A percentile compares a stretch with the other conserved stretches of the same genome.
These are phyloP conservation scores for Phytopythium chamaehyphon DNA, from an alignment of 352 stramenopile species.

Conservation along the genomic window DNA sequence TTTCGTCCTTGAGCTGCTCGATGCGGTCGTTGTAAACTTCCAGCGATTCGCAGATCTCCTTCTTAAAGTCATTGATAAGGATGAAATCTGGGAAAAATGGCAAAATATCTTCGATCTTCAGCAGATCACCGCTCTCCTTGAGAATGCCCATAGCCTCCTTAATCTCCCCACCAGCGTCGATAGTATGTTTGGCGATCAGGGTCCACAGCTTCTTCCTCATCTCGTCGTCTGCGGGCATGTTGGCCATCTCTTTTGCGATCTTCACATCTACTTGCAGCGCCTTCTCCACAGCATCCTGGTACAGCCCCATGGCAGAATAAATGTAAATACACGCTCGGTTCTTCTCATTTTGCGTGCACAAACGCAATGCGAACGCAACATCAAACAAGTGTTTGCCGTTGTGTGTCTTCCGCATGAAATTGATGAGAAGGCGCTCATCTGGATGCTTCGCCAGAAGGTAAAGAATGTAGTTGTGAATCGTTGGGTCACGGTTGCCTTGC, in stretches of 20 bases:
- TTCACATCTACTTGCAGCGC: constrained; percentile 89
- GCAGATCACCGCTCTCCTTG: constrained; percentile 70
- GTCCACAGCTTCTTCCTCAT: constrained; percentile 92
- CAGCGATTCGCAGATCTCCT: constrained; percentile 92
- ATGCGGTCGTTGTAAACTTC: constrained; percentile 91
- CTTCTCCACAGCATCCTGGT: constrained; percentile 91
- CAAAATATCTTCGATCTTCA: constrained; percentile 94
- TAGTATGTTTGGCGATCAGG: constrained; percentile 91
- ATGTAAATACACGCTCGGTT: constrained; percentile 93
- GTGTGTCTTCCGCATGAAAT: constrained; percentile 89
- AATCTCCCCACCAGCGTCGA: constrained; percentile 83
- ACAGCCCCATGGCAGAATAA: constrained; percentile 91
- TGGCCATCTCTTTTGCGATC: constrained; percentile 92
- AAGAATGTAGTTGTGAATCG: constrained; percentile 93
- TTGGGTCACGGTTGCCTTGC: constrained; percentile 84
- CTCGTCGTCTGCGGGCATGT: constrained; percentile 87
- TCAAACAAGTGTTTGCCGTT: constrained; percentile 87
- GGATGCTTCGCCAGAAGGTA: constrained; percentile 89
- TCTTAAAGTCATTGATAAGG: constrained; percentile 95
- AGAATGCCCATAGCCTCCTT: constrained; percentile 84
- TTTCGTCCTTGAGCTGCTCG: constrained; percentile 90
- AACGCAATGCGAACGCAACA: constrained; percentile 88
- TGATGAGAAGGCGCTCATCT: constrained; percentile 85
- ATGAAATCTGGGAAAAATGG: constrained; percentile 95
- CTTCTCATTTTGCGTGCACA: constrained; percentile 92